Evolutionary conservation across 1,284 basidiomycete genomes (phyloP), one percentile per base, ranked within the genome.

Genomic region (Inonotus obliquus): DNA sequence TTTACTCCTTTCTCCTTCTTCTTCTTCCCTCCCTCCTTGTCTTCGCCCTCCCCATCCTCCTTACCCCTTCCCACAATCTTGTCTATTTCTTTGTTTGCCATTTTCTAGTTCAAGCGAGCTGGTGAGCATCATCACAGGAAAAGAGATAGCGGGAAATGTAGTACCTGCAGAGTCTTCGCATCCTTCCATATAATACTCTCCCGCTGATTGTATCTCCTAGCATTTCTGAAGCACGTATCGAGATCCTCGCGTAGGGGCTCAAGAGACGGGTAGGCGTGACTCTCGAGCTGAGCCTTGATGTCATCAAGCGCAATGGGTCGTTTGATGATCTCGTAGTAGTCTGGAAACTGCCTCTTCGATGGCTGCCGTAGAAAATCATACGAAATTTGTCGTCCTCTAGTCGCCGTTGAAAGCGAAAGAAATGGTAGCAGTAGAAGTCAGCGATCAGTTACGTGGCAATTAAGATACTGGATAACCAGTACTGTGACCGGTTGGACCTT

Each of bases 181-280:
- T 95, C 91, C 61, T 82, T 80, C 81, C 86, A 96, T 59, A 97
- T 94, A 61, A 81, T 81, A 72, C 93, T 96, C 29, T 89, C 91
- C 71, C 89, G 87, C 72, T 87, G 80, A 73, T 98, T 98, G 76
- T 95, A 98, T 66, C 81, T 78, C 76, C 92, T 92, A 21, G 95
- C 95, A 72, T 98, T 98, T 69, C 81, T 83, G 74, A 95, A 96
- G 73, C 94, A 92, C 39, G 87, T 79, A 67, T 95, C 92, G 54
- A 95, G 85, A 70, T 96, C 95, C 56, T 82, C 79, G 68, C 83
- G 87, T 70, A 94, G 86, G 32, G 83, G 84, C 54, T 89, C 83
- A 45, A 92, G 78, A 6, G 85, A 80, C 14, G 78, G 69, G 71
- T 96, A 98, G 38, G 70, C 71, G 60, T 81, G 76, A 51, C 77